Base-by-base conservation (phyloP, 805 yeast species). In the Tetrapisispora arboricola region DNA sequence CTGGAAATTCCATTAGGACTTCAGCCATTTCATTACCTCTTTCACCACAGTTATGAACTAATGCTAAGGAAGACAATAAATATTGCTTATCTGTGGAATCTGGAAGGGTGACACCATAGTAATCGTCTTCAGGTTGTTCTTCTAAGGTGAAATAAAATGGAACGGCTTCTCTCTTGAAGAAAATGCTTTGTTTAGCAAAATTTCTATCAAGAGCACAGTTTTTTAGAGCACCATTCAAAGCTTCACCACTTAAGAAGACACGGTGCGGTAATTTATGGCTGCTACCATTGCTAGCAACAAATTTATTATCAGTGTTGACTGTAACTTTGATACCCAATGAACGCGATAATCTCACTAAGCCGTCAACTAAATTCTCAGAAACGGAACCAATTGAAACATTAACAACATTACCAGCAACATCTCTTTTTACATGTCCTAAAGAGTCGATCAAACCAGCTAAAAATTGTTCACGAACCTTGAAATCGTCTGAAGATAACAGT, bases 21-120 rank as follows among this genome's bases (percentile, higher is more conserved):
- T 92, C 98, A 41, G 97, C 96, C 97, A 92, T 92, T 71, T 92
- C 98, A 58, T 92, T 92, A 62, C 98, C 98, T 48, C 98, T 67
- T 71, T 90, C 98, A 60, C 97, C 97, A 63, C 84, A 32, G 39
- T 54, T 56, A 44, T 56, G 60, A 45, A 66, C 64, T 10, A 66
- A 43, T 17, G 65, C 61, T 48, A 57, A 44, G 45, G 63, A 63
- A 4, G 71, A 53, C 42, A 71, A 51, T 51, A 71, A 49, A 51
- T 65, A 70, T 54, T 61, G 60, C 42, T 68, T 69, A 52, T 71
- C 75, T 30, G 70, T 32, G 8, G 36, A 32, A n/a, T 32, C 36
- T 32, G 36, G 36, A 20, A 32, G 26, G 51, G 75, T 67, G 34
- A 71, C 47, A 54, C 74, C 75, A 42, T 55, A 70, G 50, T 66